Evolutionary conservation across 2,329 filamentous ascomycete species (phyloP), one percentile per base, ranked within the genome.

Genomic region (Sporothrix schenckii): DNA sequence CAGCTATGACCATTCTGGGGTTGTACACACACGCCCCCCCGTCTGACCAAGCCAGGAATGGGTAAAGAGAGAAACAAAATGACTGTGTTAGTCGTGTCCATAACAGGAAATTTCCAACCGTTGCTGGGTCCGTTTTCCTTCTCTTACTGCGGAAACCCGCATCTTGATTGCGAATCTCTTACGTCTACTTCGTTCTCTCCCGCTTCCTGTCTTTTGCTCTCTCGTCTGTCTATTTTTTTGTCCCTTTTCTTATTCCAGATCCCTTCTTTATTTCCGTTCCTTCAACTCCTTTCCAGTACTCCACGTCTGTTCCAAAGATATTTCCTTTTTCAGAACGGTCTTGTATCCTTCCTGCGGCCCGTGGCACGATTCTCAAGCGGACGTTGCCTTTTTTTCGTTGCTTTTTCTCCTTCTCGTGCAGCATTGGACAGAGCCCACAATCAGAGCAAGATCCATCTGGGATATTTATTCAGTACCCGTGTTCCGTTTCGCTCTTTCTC

Each of bases 41-140:
- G 14, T 24, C n/a, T 65, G 44, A n/a, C 44, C 47, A 34, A 24
- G 19, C 21, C 24, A 30, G 21, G 13, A 47, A 30, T 7, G 39
- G 44, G 3, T 41, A 39, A 41, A 21, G 14, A 27, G 34, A 50
- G 44, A 49, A 34, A 2, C 4, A 30, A 65, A 56, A 44, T 47
- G 27, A 49, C 11, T 24, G 21, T 70, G 68, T 65, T 66, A 41
- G 54, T 50, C 19, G 58, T 58, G 61, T 70, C 68, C 68, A n/a
- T 27, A 68, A 69, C 60, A 53, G 71, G 71, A 19, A 72, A 72
- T 72, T 72, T 56, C 39, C 61, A 24, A 49, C 70, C 24, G 11
- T 52, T 6, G 30, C 30, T 21, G 11, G 41, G 11, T 10, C 11
- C 30, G 49, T 56, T 53, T 34, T 21, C 19, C 21, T 68, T 19